Evolutionary conservation across 2,329 filamentous ascomycete genomes (phyloP), one percentile per base, ranked within the genome.

Genomic region (Alternaria burnsii): DNA sequence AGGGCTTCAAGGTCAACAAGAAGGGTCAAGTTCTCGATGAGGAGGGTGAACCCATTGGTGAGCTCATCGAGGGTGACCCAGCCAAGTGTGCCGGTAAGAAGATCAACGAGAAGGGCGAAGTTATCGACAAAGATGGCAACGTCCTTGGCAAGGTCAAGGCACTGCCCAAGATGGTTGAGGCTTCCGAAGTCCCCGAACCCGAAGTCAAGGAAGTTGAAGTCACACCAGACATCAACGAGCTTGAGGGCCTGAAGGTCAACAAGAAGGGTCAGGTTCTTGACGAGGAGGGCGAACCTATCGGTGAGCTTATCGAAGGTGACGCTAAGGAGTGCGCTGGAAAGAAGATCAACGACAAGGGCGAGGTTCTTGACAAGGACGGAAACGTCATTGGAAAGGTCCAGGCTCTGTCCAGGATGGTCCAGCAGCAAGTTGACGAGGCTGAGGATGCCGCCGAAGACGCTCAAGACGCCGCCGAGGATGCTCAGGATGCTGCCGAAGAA

Each of bases 31-130:
- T 84, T 53, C 76, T 84, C 34, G 81, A 83, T 64, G 83, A 85
- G 68, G 83, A 84, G 52, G 84, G 84, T 24, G 84, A 86, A 59
- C 76, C 80, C 4, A 84, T 86, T 66, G 84, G 83, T 28, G 82
- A 85, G 69, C 82, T 86, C 44, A 73, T 77, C 40, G 83, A 85
- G 66, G 88, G 89, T 40, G 85, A 89, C 55, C 75, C 89, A 12
- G 76, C 83, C n/a, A 86, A 89, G 61, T 89, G 88, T 63, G 86
- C 88, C 24, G 84, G 88, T 59, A 89, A 88, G 79, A 89, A 89
- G 76, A 81, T 88, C 67, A 88, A 90, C 65, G 84, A 83, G 61
- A 82, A 88, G 76, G 88, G 88, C 22, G 88, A 89, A 69, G 86
- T 90, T 57, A 82, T 89, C 71, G 87, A 89, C 73, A 87, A 84